phyloP scores from a whole-genome alignment of 2,329 filamentous ascomycete genomes.

The Cercospora beticola region DNA sequence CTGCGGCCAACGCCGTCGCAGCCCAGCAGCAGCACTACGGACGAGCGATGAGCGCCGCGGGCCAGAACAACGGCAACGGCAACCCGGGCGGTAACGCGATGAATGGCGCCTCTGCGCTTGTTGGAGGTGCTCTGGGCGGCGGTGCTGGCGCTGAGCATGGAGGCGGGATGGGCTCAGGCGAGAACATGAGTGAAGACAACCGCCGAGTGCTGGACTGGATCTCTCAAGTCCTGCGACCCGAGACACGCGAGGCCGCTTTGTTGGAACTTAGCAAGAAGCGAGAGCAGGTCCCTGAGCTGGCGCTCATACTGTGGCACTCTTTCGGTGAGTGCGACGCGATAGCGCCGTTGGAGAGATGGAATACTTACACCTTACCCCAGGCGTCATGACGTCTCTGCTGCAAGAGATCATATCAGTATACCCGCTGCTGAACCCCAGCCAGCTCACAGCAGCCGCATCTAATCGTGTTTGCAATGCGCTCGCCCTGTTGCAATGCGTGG shows the following conservation, averaged over 20 bases:
- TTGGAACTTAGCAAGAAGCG: conserved; percentile 98
- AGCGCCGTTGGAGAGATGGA: conserved; percentile 3
- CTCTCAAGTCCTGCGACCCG: conserved; percentile 83
- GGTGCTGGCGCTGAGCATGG: conserved; percentile 24
- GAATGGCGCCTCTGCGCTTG: conserved; percentile 22
- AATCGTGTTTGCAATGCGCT: conserved; percentile 98
- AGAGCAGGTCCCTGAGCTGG: conserved; percentile 94
- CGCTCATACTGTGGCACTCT: conserved; percentile 95
- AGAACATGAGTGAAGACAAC: conserved; percentile 69
- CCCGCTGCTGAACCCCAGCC: conserved; percentile 90
- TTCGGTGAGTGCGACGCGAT: conserved; percentile 66
- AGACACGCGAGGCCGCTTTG: conserved; percentile 82
- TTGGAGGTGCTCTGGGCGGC: conserved; percentile 19
- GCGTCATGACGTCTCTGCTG: conserved; percentile 95
- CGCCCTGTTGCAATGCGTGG: conserved; percentile 92
- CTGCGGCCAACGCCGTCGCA: conserved; percentile 46
- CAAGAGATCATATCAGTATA: conserved; percentile 99
- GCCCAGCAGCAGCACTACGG: conserved; percentile 39
- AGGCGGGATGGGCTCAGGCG: conserved; percentile 34
- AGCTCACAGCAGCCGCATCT: conserved; percentile 93
- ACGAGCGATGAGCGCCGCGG: conserved; percentile 38
- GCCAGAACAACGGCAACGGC: conserved; percentile 34
- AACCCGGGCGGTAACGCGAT: conserved; percentile 14
- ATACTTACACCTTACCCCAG: conserved; percentile 48
- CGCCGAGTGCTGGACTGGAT: conserved; percentile 90